Conservation (phyloP, 495 filamentous ascomycete genomes). For the Penicillium diatomitis region DNA sequence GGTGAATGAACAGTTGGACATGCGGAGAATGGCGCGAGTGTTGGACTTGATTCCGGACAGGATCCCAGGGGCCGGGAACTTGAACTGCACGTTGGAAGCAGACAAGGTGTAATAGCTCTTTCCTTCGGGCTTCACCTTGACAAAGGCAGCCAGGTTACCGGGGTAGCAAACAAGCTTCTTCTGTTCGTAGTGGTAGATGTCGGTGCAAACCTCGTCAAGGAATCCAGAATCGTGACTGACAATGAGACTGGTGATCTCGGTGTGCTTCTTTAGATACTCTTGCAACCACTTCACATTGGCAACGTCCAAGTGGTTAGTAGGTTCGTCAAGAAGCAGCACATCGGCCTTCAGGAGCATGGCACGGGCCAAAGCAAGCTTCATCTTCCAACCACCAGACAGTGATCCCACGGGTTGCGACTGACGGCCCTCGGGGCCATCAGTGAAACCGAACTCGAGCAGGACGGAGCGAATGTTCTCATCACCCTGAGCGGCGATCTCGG, state of each 20-base stretch:
- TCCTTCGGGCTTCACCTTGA: conserved; percentile 86
- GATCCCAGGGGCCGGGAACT: conserved; percentile 93
- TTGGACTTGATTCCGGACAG: conserved; percentile 89
- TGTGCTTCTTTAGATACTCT: conserved; percentile 89
- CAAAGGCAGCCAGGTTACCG: conserved; percentile 89
- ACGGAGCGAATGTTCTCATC: conserved; percentile 72
- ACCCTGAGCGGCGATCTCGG: conserved; percentile 63
- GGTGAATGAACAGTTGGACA: conserved; percentile 82
- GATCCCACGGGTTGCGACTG: conserved; percentile 85
- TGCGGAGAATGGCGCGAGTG: conserved; percentile 89
- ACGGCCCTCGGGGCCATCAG: conserved; percentile 75
- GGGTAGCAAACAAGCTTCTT: conserved; percentile 96
- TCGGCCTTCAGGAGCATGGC: conserved; percentile 96
- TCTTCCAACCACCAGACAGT: conserved; percentile 99
- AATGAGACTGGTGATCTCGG: conserved; percentile 94
- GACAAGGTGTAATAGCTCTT: conserved; percentile 98
- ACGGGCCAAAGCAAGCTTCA: conserved; percentile 95
- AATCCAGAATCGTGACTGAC: conserved; percentile 98
- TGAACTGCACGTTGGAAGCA: conserved; percentile 84
- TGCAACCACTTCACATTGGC: conserved; percentile 93
- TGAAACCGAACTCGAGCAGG: conserved; percentile 87
- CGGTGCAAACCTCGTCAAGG: conserved; percentile 92
- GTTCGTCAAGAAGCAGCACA: conserved; percentile 93
- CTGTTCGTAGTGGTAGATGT: conserved; percentile 97
- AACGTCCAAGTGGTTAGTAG: conserved; percentile 97